Evolutionary conservation across 148 eudicot species (phyloP), one percentile per base, ranked within the genome.

Genomic region (Camellia lanceoleosa): DNA sequence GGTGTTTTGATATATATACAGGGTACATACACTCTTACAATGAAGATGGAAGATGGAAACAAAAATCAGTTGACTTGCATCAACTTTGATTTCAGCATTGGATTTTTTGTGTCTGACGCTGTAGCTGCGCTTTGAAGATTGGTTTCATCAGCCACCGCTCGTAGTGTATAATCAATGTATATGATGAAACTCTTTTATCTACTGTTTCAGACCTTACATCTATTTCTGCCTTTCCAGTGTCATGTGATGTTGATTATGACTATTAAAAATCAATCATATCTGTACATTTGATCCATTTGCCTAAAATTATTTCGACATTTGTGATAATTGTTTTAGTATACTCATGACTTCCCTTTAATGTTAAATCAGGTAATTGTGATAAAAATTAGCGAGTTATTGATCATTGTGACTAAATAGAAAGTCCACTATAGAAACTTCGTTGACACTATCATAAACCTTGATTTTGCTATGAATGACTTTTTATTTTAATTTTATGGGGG

Each of bases 1-100:
- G 6, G 9, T 81, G 65, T 81, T 70, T 74, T 19, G 38, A 1
- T 30, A 73, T 61, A 4, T 77, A 19, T 78, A 46, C 91, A 92
- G 97, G 98, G 98, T 66, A 66, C 89, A 2, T 94, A 92, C 91
- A 78, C 89, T 7, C 90, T 94, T 60, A 89, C 68, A 82, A 91
- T 94, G 95, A 89, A 79, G 81, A 81, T 94, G 76, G 43, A 69
- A 82, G 97, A 91, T 43, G 90, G 47, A 43, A 81, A 85, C 68
- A 90, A 90, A 11, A 73, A 80, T 46, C 84, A 87, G 73, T 75
- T 94, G 84, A 87, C 97, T n/a, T 94, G 98, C 88, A 87, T 94
- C 15, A 78, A 67, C 46, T 91, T 92, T 82, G 92, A 87, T 83
- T 88, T 94, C 83, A 88, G 91, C 89, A 84, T 94, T 65, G 92